Evolutionary conservation across 768 basidiomycete genomes (phyloP).

Genomic region (Tricholoma furcatifolium): DNA sequence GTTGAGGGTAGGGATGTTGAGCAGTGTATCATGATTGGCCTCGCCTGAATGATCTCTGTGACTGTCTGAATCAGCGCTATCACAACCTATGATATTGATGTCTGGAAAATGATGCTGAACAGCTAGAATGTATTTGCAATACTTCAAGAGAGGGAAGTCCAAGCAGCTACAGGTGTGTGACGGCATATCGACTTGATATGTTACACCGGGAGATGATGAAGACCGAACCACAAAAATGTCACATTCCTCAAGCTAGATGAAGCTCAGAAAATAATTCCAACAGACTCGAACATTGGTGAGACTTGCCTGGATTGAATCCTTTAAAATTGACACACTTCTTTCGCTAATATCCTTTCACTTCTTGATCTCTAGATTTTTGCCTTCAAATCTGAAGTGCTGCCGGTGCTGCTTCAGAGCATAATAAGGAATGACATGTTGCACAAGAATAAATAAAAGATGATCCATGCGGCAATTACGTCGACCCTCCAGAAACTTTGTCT

Average conservation of each 20-base stretch:
- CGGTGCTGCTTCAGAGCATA: slow-evolving; percentile 14
- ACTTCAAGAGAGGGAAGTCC: slow-evolving; percentile 9
- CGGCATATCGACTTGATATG: slow-evolving; percentile 11
- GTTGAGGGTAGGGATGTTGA: neutral
- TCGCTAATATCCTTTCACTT: slow-evolving; percentile 2
- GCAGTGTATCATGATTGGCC: neutral
- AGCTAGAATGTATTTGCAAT: slow-evolving; percentile 21
- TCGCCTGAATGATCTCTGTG: neutral
- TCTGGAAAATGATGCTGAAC: slow-evolving; percentile 11
- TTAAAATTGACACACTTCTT: neutral
- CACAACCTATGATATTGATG: neutral
- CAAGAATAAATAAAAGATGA: slow-evolving; percentile 20
- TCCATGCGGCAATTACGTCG: slow-evolving; percentile 21
- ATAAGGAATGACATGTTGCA: slow-evolving; percentile 12
- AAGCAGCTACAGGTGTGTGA: slow-evolving; percentile 8
- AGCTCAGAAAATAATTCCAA: no score
- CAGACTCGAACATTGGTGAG: no score
- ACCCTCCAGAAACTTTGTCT: slow-evolving; percentile 24
- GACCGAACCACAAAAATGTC: slow-evolving; percentile 7
- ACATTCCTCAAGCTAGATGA: no score
- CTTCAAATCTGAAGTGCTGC: slow-evolving; percentile 22
- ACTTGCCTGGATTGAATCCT: neutral
- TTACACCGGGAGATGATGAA: neutral
- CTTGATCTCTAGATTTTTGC: slow-evolving; percentile 16
- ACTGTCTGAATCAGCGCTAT: neutral